Conservation (phyloP, 768 basidiomycete species). For the Boletus tylopilopsis region DNA sequence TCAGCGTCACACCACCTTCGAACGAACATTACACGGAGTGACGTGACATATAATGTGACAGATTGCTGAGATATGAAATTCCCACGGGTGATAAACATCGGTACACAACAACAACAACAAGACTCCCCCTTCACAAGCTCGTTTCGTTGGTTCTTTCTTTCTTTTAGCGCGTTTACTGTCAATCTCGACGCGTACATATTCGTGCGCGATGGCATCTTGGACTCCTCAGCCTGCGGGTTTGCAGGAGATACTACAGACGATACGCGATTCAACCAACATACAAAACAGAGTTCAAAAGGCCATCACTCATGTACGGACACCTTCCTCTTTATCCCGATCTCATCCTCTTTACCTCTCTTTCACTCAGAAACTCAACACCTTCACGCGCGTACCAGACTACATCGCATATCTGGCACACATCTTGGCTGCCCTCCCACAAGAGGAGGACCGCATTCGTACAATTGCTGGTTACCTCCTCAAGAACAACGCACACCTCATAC, state of each 20-base stretch:
- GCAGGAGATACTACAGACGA: slow-evolving; percentile 87
- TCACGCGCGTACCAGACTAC: slow-evolving; percentile 88
- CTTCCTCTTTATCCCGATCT: slow-evolving; percentile 17
- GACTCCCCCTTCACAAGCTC: slow-evolving; percentile 21
- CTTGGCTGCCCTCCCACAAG: slow-evolving; percentile 71
- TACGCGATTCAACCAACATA: slow-evolving; percentile 86
- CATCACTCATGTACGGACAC: slow-evolving; percentile 71
- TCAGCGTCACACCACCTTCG: slow-evolving; percentile 49
- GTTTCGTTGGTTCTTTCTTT: slow-evolving; percentile 18
- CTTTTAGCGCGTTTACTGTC: slow-evolving; percentile 30
- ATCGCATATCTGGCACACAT: slow-evolving; percentile 95
- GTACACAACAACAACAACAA: slow-evolving; percentile 28
- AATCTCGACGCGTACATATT: too few species aligned
- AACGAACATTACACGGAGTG: slow-evolving; percentile 73
- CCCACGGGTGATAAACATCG: slow-evolving; percentile 34
- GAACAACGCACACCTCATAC: slow-evolving; percentile 84
- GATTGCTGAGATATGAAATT: slow-evolving; percentile 33
- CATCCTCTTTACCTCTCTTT: slow-evolving; percentile 18
- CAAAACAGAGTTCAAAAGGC: slow-evolving; percentile 67
- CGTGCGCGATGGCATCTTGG: slow-evolving; percentile 67
- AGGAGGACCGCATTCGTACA: slow-evolving; percentile 90
- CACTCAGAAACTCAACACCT: slow-evolving; percentile 77
- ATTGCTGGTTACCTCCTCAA: slow-evolving; percentile 97
- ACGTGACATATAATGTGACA: slow-evolving; percentile 25
- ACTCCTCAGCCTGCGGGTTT: slow-evolving; percentile 80